Evolutionary conservation across 495 filamentous ascomycete species (phyloP), one percentile per base, ranked within the genome.

Genomic region (Penicillium lagena): DNA sequence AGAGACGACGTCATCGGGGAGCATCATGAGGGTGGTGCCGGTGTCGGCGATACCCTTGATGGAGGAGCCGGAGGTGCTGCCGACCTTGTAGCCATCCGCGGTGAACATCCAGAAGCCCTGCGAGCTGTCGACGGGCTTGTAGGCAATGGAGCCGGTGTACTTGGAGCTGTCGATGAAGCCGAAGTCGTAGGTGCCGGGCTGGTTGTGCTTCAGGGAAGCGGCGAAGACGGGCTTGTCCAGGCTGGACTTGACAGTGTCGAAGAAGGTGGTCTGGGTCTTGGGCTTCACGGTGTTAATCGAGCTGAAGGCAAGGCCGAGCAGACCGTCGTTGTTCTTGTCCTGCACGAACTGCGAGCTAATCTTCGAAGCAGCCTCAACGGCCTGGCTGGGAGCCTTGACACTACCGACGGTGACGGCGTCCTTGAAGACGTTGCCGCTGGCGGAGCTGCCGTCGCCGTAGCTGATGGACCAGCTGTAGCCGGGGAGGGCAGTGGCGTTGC

Each of bases 91-190:
- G 38, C 80, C 78, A 7, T 73, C 66, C 22, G 74, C 66, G 13
- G 75, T 80, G 67, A 88, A 89, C 35, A 64, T 56, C 87, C 87
- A 93, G 70, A 77, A 90, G 35, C 86, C 85, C 36, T 79, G 62
- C 12, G 61, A 62, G 56, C 46, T 77, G 58, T 78, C 72, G 35
- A 89, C 83, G 37, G 59, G 50, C 14, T 63, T 40, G 59, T 85
- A 90, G 47, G 75, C 68, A 52, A 93, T 73, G 31, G 58, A 55
- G 47, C 85, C 82, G 12, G 67, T 80, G 71, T 83, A 83, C 49
- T 82, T 81, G 51, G 59, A 51, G 13, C 52, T 46, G 63, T 89
- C 80, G 49, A 88, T 80, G 67, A 63, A 86, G 32, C 87, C 87
- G 32, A 90, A 90, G 66, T 86, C 84, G 62, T 85, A 89, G 44